Base-by-base conservation (phyloP, 768 basidiomycete species). In the Collybiopsis confluens region DNA sequence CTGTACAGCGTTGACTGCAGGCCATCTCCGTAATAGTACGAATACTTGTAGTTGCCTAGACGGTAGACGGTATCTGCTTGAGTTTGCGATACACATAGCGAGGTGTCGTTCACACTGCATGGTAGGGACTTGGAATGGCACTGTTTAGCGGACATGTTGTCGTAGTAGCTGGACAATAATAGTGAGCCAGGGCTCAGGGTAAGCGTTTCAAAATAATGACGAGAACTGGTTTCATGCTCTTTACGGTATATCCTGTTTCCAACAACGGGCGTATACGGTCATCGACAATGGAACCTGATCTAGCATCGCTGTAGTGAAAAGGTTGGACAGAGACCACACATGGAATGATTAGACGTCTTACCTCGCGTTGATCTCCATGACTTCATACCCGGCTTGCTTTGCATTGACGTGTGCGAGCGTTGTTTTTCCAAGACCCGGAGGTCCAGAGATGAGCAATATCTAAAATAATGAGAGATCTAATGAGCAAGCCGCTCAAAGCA, bases 351-450 rank as follows among this genome's bases (percentile, higher is more conserved):
- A n/a, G n/a, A n/a, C n/a, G n/a, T 49, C 26, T n/a, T n/a, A 88
- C 91, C 89, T 92, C 2, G 96, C 97, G 64, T 99, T 99, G 60
- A 98, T 90, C 71, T 99, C 97, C 72, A 95, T 82, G 0, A 91
- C 89, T 59, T 85, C 80, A 65, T 99, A 99, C 1, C 97, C 97
- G 3, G 97, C 97, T 67, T 98, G 96, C 18, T 73, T 72, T 3
- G 95, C 94, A 8, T 98, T 76, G 27, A 99, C 86, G 70, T 99
- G 92, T 0, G 94, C 95, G 4, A 99, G 70, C 0, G 97, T 98
- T 0, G 97, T 99, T 70, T 99, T 99, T 0, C 97, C 97, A 45
- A 96, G 74, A 1, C 97, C 97, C 5, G 97, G 95, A 42, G 97
- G 95, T 0, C 97, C 97, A n/a, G 93, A 93, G 28, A 99, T 74